Conservation (phyloP, 148 eudicot species). For the Diospyros lotus region DNA sequence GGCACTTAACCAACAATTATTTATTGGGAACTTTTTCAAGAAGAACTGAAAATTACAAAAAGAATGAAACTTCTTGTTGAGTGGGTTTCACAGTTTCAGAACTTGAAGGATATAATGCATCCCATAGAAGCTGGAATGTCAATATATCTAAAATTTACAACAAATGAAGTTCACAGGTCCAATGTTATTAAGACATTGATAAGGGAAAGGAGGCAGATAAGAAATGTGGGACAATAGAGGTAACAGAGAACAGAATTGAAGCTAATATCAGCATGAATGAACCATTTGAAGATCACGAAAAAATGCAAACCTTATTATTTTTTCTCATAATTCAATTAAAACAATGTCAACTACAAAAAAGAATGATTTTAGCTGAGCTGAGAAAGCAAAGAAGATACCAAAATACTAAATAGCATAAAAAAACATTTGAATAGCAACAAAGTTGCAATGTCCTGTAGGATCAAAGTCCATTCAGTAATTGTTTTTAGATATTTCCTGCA, state of each 20-base stretch:
- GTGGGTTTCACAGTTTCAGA: neutral
- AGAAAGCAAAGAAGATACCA: neutral
- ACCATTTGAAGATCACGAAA: neutral
- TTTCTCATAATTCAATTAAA: neutral
- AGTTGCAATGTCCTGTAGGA: neutral
- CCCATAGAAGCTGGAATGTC: neutral
- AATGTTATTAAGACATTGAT: neutral
- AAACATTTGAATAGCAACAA: neutral
- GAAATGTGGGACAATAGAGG: neutral
- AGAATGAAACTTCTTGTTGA: neutral
- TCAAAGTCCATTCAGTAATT: neutral
- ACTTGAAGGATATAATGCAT: slow-evolving; percentile 6
- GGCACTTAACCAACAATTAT: neutral
- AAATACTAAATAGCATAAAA: neutral
- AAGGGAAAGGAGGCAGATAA: neutral
- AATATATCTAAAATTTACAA: too few species aligned
- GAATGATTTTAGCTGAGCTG: neutral
- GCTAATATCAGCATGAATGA: too few species aligned
- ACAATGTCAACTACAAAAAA: neutral
- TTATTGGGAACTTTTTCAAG: slow-evolving; percentile 53
- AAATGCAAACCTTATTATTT: neutral
- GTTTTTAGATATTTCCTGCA: neutral
- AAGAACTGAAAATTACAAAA: neutral
- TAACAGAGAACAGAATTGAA: neutral
- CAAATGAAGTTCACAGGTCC: too few species aligned